These are phyloP conservation scores for Tilletia setariae DNA, from an alignment of 1,284 basidiomycete species.

Conservation along the genomic window DNA sequence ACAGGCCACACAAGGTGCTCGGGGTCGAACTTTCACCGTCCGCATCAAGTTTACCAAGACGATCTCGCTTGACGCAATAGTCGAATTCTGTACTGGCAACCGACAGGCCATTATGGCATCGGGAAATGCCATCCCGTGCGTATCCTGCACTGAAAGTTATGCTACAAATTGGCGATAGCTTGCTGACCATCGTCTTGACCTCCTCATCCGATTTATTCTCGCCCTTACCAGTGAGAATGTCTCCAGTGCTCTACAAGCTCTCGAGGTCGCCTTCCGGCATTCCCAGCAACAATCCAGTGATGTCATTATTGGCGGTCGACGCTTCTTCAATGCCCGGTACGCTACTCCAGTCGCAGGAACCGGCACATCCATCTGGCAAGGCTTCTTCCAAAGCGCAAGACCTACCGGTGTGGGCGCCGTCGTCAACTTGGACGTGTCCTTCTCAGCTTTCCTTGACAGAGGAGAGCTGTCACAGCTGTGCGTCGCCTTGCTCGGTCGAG, in stretches of 20 bases:
- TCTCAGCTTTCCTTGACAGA: slow-evolving; percentile 31
- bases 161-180: too few relatives aligned
- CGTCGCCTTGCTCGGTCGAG: slow-evolving; percentile 28
- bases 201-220: neutral
- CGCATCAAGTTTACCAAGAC: slow-evolving; percentile 24
- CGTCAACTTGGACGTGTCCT: slow-evolving; percentile 44
- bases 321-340: slow-evolving; percentile 34
- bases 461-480: slow-evolving; percentile 32
- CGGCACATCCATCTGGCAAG: slow-evolving; percentile 26
- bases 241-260: slow-evolving; percentile 24
- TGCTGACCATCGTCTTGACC: slow-evolving; percentile 15
- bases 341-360: slow-evolving; percentile 31
- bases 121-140: slow-evolving; percentile 22
- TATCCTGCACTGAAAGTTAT: neutral
- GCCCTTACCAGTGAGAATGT: slow-evolving; percentile 10
- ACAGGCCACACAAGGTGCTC: neutral
- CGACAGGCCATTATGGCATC: slow-evolving; percentile 27
- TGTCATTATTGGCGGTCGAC: slow-evolving; percentile 24
- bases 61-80: slow-evolving; percentile 26
- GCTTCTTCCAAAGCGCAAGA: slow-evolving; percentile 39
- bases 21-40: slow-evolving; percentile 27
- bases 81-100: slow-evolving; percentile 28
- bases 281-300: slow-evolving; percentile 16
- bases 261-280: slow-evolving; percentile 28
- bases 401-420: slow-evolving; percentile 35